Base-by-base conservation (phyloP, 306 rosid species). In the Medicago arabica region DNA sequence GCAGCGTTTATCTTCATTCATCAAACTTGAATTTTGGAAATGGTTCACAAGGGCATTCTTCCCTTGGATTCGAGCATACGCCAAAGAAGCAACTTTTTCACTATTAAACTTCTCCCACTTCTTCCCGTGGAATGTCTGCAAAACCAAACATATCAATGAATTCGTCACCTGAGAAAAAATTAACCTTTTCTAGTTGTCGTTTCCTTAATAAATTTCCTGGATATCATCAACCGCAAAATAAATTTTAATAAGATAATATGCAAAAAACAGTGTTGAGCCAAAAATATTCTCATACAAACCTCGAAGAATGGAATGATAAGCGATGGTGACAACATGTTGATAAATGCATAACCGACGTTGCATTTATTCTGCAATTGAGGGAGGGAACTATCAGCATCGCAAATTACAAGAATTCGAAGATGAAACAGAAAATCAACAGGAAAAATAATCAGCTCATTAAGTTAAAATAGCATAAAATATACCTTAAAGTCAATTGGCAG, bases 71-170 rank as follows among this genome's bases (percentile, higher is more conserved):
- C 99, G 92, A 66, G 97, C 99, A 86, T 89, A 95, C 38, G 99
- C 99, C 87, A 95, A 79, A 34, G 96, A 92, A 69, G 99, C 99
- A 80, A 95, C 99, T 71, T 95, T 95, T 80, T 95, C 99, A 75
- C 99, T 95, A n/a, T 95, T 95, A 58, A 95, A 95, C 87, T 92
- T 95, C 87, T 95, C 99, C 99, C 99, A 95, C 84, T 87, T 95
- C 86, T 87, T 95, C 74, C 97, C 97, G 44, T 90, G 92, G 82
- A 95, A 87, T 66, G 97, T 89, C 99, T 95, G 89, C 85, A 84
- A 70, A 70, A 77, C 72, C 54, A 60, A 58, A 47, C 64, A 16
- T 34, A 54, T 59, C 4, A 40, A 51, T 25, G 14, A 55, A 65
- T 76, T 38, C 40, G 2, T 10, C 38, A 21, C 8, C 1, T 21